Evolutionary conservation across 805 yeast genomes (phyloP), one percentile per base, ranked within the genome.

Genomic region (Schwanniomyces vanrijiae): DNA sequence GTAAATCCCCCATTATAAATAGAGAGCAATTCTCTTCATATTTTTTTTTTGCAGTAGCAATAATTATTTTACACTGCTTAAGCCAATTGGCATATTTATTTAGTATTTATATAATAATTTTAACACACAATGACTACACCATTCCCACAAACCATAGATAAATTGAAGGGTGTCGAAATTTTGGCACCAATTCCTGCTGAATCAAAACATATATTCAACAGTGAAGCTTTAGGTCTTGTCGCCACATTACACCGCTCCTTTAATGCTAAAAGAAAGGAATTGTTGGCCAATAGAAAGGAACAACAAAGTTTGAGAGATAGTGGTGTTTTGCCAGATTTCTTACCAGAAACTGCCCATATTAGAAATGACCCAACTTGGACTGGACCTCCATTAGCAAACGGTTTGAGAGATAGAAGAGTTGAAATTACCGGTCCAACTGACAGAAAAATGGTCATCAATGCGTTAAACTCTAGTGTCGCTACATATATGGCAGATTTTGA

Each of bases 341-440:
- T 84, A 47, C 79, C 80, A 22, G 91, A 84, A 62, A 86, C 91
- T n/a, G 76, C 69, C 46, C 68, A 73, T 62, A 84, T 87, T 58
- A 78, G 94, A 69, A 76, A 82, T 39, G 88, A 87, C 58, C 78
- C 85, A 21, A 80, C 81, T 33, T 87, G 94, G 94, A 80, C 77
- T 54, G 91, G 94, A 55, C 82, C 84, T 18, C 76, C 86, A 33
- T 75, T 83, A 43, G 90, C 88, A 34, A 84, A 84, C 35, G 90
- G 90, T 43, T 71, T 87, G 56, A 78, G 79, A 49, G 86, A 84
- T 64, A 80, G 95, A 71, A 79, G 90, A 62, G 83, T 82, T 38
- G 94, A 87, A 67, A 87, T 87, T 65, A 87, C 95, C 20, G 95
- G 95, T 43, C 95, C 95, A 18, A 87, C 91, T 45, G 86, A 86